Percentiles rank a stretch among this genome's conserved stretches.
phyloP scores from a whole-genome alignment of 805 yeast species.

The Ogataea nitratoaversa region DNA sequence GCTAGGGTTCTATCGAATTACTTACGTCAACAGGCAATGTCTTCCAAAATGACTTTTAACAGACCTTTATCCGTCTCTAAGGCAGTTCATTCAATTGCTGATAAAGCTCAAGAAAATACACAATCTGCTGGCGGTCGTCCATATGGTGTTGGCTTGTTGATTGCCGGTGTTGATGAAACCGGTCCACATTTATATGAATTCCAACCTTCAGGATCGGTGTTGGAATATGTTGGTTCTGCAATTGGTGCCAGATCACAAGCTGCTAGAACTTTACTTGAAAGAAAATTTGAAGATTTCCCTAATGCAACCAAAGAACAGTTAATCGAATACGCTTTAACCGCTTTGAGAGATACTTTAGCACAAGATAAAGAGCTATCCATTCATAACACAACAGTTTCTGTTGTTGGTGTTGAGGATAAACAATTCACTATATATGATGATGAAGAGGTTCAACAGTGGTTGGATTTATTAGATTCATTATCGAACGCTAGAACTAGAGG shows the following conservation, averaged over 20 bases:
- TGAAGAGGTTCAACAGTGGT: conserved; percentile 81
- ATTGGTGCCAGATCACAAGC: conserved; percentile 99
- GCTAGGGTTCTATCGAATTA: conserved; percentile 90
- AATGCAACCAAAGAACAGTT: conserved; percentile 64
- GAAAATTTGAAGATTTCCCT: conserved; percentile 67
- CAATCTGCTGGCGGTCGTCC: conserved; percentile 97
- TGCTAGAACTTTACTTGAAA: conserved; percentile 91
- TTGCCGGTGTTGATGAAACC: conserved; percentile 87
- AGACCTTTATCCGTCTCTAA: conserved; percentile 78
- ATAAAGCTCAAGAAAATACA: conserved; percentile 95
- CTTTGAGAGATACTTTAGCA: conserved; percentile 88
- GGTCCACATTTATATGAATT: conserved; percentile 95
- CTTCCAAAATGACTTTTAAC: conserved; percentile 77
- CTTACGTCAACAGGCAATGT: conserved; percentile 87
- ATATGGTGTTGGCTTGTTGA: conserved; percentile 91
- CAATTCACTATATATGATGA: conserved; percentile 76
- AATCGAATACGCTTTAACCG: conserved; percentile 80
- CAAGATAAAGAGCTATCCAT: conserved; percentile 89
- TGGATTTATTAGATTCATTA: conserved; percentile 66
- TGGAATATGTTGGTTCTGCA: conserved; percentile 90
- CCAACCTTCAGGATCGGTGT: conserved; percentile 90
- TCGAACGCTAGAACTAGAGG: conserved; percentile 52
- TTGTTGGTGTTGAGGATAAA: conserved; percentile 78
- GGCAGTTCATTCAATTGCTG: conserved; percentile 84
- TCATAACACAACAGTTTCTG: conserved; percentile 84